These are phyloP conservation scores for Fusarium cicatricum DNA, from an alignment of 2,329 filamentous ascomycete species.

Conservation along the genomic window DNA sequence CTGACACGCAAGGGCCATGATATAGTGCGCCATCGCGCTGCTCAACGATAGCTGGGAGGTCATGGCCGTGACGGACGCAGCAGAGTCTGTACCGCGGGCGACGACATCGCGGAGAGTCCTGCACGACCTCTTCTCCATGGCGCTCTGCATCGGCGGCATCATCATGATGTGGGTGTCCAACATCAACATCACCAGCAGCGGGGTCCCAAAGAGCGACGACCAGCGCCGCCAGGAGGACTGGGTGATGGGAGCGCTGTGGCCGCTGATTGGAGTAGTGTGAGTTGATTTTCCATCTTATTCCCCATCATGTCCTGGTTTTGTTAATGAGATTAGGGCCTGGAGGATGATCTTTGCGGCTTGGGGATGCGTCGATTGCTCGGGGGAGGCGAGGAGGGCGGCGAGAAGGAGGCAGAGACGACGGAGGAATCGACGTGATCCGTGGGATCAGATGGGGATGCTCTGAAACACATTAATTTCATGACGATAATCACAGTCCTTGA, in stretches of 20 bases:
- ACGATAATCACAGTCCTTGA: conserved; percentile 8
- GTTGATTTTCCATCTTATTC: conserved; percentile 2
- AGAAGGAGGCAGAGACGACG: conserved; percentile 27
- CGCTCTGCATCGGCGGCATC: conserved; percentile 46
- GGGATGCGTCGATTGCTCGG: conserved; percentile 42
- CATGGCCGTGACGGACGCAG: conserved; percentile 41
- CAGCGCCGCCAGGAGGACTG: conserved; percentile 28
- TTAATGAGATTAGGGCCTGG: conserved; percentile 34
- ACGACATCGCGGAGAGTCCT: conserved; percentile 42
- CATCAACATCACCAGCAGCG: conserved; percentile 27
- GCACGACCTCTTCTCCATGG: conserved; percentile 47
- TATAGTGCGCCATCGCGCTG: conserved; percentile 44
- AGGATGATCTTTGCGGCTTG: conserved; percentile 43
- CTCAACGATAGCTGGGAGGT: conserved; percentile 52
- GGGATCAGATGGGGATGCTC: conserved; percentile 35
- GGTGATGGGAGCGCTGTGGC: conserved; percentile 35
- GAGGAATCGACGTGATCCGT: conserved; percentile 27
- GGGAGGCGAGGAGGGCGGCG: conserved; percentile 34
- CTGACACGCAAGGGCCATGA: conserved; percentile 7
- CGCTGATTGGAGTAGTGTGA: conserved; percentile 40
- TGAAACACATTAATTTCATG: conserved; percentile 8
- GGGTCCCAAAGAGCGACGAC: conserved; percentile 4
- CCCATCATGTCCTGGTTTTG: neutral
- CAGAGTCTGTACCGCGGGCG: conserved; percentile 39
- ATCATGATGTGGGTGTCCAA: conserved; percentile 47